These are phyloP conservation scores for Phytophthora boehmeriae DNA, from an alignment of 352 stramenopile species.

Conservation along the genomic window DNA sequence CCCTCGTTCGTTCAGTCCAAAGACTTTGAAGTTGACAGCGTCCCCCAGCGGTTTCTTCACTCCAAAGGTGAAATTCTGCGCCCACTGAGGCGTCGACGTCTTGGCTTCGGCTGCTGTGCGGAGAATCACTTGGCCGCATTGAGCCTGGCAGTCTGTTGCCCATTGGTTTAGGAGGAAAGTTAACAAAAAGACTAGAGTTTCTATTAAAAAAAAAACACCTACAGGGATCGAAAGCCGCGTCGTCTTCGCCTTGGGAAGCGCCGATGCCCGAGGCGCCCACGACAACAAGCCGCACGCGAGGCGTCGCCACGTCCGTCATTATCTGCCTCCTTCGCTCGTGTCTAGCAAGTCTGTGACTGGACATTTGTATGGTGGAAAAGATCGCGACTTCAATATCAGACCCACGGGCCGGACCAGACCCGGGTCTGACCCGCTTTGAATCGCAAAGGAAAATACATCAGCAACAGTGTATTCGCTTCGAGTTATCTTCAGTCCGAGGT, in stretches of 20 bases:
- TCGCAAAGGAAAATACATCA: too few relatives aligned
- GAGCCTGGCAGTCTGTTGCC: slow-evolving; percentile 65
- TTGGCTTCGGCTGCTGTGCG: slow-evolving; percentile 49
- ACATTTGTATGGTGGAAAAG: slow-evolving; percentile 11
- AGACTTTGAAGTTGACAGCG: slow-evolving; percentile 53
- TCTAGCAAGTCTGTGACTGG: not conserved
- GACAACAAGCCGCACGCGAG: slow-evolving; percentile 51
- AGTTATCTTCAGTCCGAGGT: too few relatives aligned
- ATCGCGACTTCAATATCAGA: slow-evolving; percentile 13
- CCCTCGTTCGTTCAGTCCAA: slow-evolving; percentile 45
- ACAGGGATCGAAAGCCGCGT: slow-evolving; percentile 37
- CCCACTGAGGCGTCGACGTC: slow-evolving; percentile 57
- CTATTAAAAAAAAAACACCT: slow-evolving; percentile 3
- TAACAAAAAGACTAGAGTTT: not conserved
- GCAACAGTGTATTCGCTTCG: too few relatives aligned
- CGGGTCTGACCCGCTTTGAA: too few relatives aligned
- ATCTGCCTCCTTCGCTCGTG: too few relatives aligned
- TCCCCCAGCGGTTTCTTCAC: slow-evolving; percentile 56
- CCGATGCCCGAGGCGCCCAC: slow-evolving; percentile 35
- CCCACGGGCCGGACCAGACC: too few relatives aligned
- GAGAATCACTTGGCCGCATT: slow-evolving; percentile 54
- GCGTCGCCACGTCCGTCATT: slow-evolving; percentile 39
- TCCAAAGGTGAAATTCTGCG: slow-evolving; percentile 61
- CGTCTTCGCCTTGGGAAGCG: slow-evolving; percentile 13
- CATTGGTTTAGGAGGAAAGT: too few relatives aligned